Percentiles rank a stretch among this genome's conserved stretches.
These are phyloP conservation scores for Pseudogymnoascus sp. DNA, from an alignment of 2,329 filamentous ascomycete genomes.

Conservation along the genomic window DNA sequence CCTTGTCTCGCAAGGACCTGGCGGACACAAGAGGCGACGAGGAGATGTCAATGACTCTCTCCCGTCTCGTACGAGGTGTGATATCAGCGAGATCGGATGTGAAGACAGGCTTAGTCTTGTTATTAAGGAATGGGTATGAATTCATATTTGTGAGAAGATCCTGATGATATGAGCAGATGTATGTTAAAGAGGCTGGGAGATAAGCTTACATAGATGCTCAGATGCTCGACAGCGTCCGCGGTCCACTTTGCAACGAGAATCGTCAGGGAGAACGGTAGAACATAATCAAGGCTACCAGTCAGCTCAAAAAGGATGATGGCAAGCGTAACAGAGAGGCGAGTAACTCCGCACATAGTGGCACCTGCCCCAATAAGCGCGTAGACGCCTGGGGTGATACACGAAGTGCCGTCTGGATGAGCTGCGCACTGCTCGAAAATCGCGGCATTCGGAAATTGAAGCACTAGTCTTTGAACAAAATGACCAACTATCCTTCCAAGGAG, in stretches of 20 bases:
- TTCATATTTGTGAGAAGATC: constrained; percentile 96
- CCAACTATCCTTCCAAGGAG: constrained; percentile 83
- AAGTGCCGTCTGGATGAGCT: constrained; percentile 56
- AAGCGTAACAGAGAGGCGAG: constrained; percentile 82
- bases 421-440: constrained; percentile 69
- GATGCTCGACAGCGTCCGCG: constrained; percentile 85
- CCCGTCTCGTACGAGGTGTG: constrained; percentile 62
- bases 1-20: constrained; percentile 65
- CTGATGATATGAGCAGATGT: constrained; percentile 31
- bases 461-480: constrained; percentile 74
- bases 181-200: not conserved
- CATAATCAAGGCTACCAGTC: constrained; percentile 89
- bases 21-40: constrained; percentile 73
- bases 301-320: constrained; percentile 94
- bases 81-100: constrained; percentile 84
- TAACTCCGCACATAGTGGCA: constrained; percentile 97
- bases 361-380: constrained; percentile 93
- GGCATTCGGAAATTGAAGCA: constrained; percentile 63
- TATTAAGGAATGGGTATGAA: constrained; percentile 93
- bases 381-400: constrained; percentile 91
- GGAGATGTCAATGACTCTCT: constrained; percentile 83
- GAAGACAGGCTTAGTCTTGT: constrained; percentile 87
- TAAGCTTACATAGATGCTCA: constrained; percentile 73
- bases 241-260: constrained; percentile 98
- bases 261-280: constrained; percentile 85